phyloP scores from a whole-genome alignment of 148 eudicot genomes.

The Tetragonia tetragonoides region DNA sequence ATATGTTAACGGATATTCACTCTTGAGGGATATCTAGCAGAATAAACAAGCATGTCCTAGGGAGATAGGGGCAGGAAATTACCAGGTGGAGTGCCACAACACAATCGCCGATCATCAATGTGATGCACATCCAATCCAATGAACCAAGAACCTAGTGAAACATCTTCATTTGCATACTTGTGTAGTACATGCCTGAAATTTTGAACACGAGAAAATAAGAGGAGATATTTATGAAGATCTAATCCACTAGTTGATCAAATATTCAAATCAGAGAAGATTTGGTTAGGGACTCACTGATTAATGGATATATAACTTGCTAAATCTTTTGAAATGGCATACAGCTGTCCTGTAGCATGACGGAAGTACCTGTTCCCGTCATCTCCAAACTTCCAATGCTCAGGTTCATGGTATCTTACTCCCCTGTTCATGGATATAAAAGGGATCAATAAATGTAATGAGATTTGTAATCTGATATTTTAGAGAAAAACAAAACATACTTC shows the following conservation, averaged over 20 bases:
- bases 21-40: not conserved
- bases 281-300: slow-evolving; percentile 51
- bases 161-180: slow-evolving; percentile 83
- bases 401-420: slow-evolving; percentile 83
- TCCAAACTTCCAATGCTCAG: slow-evolving; percentile 89
- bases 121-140: slow-evolving; percentile 89
- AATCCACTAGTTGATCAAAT: no score
- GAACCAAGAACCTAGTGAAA: slow-evolving; percentile 84
- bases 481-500: slow-evolving; percentile 41
- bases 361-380: slow-evolving; percentile 74
- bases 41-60: not conserved
- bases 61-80: slow-evolving; percentile 16
- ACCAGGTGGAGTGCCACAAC: slow-evolving; percentile 95
- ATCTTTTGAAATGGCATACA: slow-evolving; percentile 77
- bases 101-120: slow-evolving; percentile 74
- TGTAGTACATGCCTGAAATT: slow-evolving; percentile 68
- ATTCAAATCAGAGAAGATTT: slow-evolving; percentile 4
- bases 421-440: slow-evolving; percentile 26
- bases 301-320: slow-evolving; percentile 61
- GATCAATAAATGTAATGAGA: not conserved
- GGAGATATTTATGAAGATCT: not conserved
- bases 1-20: not conserved
- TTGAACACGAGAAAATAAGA: slow-evolving; percentile 11
- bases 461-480: not conserved
- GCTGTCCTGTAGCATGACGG: slow-evolving; percentile 84